Conservation (phyloP, 2,329 filamentous ascomycete species). For the Botrytis porri region DNA sequence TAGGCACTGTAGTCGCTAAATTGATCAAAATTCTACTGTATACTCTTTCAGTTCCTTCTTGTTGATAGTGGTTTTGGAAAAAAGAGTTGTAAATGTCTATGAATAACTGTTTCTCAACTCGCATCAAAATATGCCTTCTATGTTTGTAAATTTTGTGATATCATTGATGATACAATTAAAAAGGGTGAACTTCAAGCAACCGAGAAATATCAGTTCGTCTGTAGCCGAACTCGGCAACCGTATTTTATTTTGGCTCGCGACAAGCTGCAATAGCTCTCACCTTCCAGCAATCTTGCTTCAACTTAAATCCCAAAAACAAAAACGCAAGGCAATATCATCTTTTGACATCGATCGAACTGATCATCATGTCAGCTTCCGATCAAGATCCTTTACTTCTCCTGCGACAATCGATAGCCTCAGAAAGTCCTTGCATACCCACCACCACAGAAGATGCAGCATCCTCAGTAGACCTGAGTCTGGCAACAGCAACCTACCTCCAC, state of each 20-base stretch:
- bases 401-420: slow-evolving; percentile 74
- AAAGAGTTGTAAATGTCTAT: not conserved
- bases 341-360: slow-evolving; percentile 18
- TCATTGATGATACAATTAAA: not conserved
- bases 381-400: slow-evolving; percentile 80
- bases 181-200: not conserved
- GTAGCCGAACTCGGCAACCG: slow-evolving; percentile 19
- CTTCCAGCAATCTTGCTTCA: slow-evolving; percentile 6
- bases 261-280: slow-evolving; percentile 18
- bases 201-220: slow-evolving; percentile 37
- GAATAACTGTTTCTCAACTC: not conserved
- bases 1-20: not conserved
- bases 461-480: slow-evolving; percentile 57
- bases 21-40: not conserved
- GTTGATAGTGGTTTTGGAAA: not conserved
- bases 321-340: not conserved
- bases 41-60: not conserved
- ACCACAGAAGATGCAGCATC: slow-evolving; percentile 64
- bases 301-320: not conserved
- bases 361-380: slow-evolving; percentile 44
- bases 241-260: slow-evolving; percentile 20
- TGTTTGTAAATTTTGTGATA: not conserved
- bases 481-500: slow-evolving; percentile 73
- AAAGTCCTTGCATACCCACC: slow-evolving; percentile 68
- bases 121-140: not conserved